Evolutionary conservation across 768 basidiomycete species (phyloP), one percentile per base, ranked within the genome.

Genomic region (Mycena maculata): DNA sequence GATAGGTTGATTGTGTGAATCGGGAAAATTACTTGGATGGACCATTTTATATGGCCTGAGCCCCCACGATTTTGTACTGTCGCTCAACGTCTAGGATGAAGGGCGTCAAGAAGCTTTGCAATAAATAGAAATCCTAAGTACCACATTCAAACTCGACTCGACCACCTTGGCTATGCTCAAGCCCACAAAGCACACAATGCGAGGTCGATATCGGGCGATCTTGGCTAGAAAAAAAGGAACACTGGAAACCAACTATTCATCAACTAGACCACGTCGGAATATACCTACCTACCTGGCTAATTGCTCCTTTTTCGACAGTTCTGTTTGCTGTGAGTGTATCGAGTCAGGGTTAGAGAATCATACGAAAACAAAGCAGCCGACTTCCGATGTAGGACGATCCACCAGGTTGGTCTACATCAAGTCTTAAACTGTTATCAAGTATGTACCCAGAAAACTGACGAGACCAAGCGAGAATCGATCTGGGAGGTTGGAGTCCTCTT

Each of bases 131-230:
- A 25, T 16, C 18, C 41, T 13, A 53, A 55, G 25, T 44, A 66
- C 71, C 67, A 65, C 64, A 41, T 65, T 77, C 68, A 33, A 61
- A 57, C 75, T 54, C 44, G 76, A 67, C 71, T 84, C 69, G 44
- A 82, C 75, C 70, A 71, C 64, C 64, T 81, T 74, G 41, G 84
- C 79, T 33, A 95, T 94, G 11, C 84, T 83, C 65, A 92, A 81
- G 2, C 95, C 94, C 2, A 95, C 89, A 71, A 95, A 92, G 72
- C 92, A 94, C 0, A 94, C 84, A 7, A 95, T 80, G 4, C 82
- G 81, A 0, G 94, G 94, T 13, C 84, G 84, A 68, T 83, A 83
- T 11, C 74, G 77, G 0, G 78, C 72, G 22, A 96, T 78, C 74
- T 94, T 95, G 23, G 71, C 70, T 0, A 95, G 81, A 9, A 95